These are phyloP conservation scores for Rhizoclosmatium globosum DNA, from an alignment of 192 early-diverging fungal species.

Conservation along the genomic window DNA sequence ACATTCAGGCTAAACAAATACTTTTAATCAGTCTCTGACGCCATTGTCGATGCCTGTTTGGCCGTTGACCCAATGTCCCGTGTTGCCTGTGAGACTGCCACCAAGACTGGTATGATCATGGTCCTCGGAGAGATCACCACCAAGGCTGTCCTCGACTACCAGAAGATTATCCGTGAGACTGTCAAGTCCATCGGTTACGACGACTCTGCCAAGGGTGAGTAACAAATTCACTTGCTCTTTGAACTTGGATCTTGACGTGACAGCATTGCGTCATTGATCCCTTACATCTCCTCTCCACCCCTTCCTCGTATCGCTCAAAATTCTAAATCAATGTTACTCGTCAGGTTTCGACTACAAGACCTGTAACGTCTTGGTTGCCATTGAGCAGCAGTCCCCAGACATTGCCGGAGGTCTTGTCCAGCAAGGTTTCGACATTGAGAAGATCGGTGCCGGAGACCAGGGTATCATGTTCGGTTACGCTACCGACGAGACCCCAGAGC, in stretches of 20 bases:
- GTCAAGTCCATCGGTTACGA: conserved; percentile 99
- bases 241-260: background rate
- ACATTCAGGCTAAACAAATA: background rate
- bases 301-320: background rate
- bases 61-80: conserved; percentile 95
- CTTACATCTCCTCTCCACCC: no score
- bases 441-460: conserved; percentile 99
- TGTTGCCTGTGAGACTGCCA: conserved; percentile 99
- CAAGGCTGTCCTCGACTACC: conserved; percentile 97
- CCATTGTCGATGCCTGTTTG: conserved; percentile 95
- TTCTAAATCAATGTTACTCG: background rate
- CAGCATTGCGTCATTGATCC: background rate
- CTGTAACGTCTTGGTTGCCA: conserved; percentile 99
- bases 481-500: conserved; percentile 98
- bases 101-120: conserved; percentile 99
- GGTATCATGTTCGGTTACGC: conserved; percentile 89
- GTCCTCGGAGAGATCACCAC: conserved; percentile 99
- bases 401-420: conserved; percentile 98
- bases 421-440: conserved; percentile 88
- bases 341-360: conserved; percentile 99
- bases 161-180: conserved; percentile 98
- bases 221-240: background rate
- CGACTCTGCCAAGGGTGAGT: conserved; percentile 89
- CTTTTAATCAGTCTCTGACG: conserved; percentile 81
- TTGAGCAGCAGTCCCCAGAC: conserved; percentile 99